These are phyloP conservation scores for Dovyalis caffra DNA, from an alignment of 345 rosid genomes.

Conservation along the genomic window DNA sequence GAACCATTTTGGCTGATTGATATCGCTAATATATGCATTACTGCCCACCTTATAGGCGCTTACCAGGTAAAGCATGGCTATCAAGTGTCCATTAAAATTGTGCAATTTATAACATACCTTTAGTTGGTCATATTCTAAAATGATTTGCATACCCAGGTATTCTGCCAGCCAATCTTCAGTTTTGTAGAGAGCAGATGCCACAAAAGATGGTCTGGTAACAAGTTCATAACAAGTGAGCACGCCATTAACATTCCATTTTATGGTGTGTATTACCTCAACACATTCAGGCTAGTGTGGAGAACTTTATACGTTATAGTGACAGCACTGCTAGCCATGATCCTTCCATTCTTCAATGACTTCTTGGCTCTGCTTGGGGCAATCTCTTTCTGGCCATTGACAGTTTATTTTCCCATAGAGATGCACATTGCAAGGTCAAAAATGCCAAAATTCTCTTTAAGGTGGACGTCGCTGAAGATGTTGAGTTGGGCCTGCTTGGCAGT, in stretches of 20 bases:
- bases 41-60: slow-evolving; percentile 74
- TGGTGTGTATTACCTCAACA: slow-evolving; percentile 48
- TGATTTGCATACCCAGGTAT: slow-evolving; percentile 44
- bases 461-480: slow-evolving; percentile 67
- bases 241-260: slow-evolving; percentile 35
- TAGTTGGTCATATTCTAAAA: neutral
- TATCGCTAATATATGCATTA: slow-evolving; percentile 80
- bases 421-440: slow-evolving; percentile 56
- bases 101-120: neutral
- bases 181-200: slow-evolving; percentile 53
- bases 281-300: slow-evolving; percentile 75
- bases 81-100: too few species aligned
- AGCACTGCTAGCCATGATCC: slow-evolving; percentile 66
- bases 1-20: slow-evolving; percentile 89
- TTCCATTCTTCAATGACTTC: slow-evolving; percentile 89
- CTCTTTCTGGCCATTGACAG: slow-evolving; percentile 83
- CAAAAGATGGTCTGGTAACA: slow-evolving; percentile 57
- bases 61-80: slow-evolving; percentile 56
- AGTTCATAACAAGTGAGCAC: slow-evolving; percentile 53
- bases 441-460: slow-evolving; percentile 49
- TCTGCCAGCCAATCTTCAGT: slow-evolving; percentile 62
- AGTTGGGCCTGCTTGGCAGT: slow-evolving; percentile 55
- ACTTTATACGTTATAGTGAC: slow-evolving; percentile 59
- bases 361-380: slow-evolving; percentile 76
- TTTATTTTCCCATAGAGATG: too few species aligned